Percentiles rank a stretch among this genome's conserved stretches.
Conservation (phyloP, 768 basidiomycete species). For the Kwoniella dendrophila region DNA sequence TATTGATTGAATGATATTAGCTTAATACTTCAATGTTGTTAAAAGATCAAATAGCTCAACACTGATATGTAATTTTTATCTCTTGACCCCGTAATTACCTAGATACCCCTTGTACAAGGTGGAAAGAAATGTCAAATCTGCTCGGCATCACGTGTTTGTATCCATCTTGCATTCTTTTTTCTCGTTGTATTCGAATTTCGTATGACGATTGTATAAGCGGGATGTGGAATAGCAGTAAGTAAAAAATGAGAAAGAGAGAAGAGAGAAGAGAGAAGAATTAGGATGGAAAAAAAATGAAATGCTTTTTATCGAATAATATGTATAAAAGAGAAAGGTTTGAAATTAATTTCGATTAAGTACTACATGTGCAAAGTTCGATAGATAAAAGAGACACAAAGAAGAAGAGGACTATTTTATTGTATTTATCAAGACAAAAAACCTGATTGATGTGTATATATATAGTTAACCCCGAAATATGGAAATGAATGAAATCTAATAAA, state of each 20-base stretch:
- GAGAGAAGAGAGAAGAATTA: neutral
- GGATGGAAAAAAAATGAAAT: neutral
- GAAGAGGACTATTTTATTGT: neutral
- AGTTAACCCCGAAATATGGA: too few species aligned
- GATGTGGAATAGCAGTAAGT: neutral
- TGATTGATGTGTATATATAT: neutral
- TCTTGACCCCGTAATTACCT: too few species aligned
- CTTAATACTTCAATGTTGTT: too few species aligned
- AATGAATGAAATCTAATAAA: too few species aligned
- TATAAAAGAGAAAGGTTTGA: neutral
- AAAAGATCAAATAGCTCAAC: too few species aligned
- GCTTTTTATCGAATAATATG: neutral
- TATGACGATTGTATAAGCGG: neutral
- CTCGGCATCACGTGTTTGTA: neutral
- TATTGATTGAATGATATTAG: too few species aligned
- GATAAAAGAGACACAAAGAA: neutral
- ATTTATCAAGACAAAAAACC: too few species aligned
- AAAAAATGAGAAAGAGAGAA: slow-evolving; percentile 1
- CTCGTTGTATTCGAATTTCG: neutral
- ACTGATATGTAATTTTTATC: too few species aligned
- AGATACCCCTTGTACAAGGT: too few species aligned
- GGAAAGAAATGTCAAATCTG: neutral
- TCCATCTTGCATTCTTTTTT: slow-evolving; percentile 3
- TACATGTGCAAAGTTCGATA: neutral
- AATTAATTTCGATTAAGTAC: neutral